A percentile compares a stretch with the other conserved stretches of the same genome.
Evolutionary conservation across 2,329 filamentous ascomycete genomes (phyloP).

Genomic region (Fonsecaea multimorphosa): DNA sequence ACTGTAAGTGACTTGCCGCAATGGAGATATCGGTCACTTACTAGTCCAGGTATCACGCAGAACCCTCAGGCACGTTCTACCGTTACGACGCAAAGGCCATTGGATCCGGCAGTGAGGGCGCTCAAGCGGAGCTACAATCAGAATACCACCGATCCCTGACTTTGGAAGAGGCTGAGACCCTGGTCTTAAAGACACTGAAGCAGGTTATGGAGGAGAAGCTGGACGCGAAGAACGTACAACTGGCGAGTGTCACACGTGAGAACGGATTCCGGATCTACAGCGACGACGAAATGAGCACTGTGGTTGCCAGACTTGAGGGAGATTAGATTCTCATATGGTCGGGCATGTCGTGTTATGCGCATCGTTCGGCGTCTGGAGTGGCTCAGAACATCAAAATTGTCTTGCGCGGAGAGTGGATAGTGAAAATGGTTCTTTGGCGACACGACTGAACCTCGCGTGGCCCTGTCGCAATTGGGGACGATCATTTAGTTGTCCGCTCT

Average conservation of each 20-base stretch:
- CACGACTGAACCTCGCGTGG: neutral
- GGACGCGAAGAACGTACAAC: constrained; percentile 96
- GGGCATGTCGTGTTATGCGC: constrained; percentile 23
- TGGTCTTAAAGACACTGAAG: constrained; percentile 97
- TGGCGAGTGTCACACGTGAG: constrained; percentile 96
- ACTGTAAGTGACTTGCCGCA: constrained; percentile 62
- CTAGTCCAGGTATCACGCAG: constrained; percentile 78
- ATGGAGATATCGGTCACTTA: constrained; percentile 8
- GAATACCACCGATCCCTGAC: constrained; percentile 99
- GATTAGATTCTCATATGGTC: constrained; percentile 43
- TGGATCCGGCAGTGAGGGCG: constrained; percentile 94
- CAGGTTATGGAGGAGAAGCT: constrained; percentile 99
- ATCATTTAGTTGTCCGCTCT: neutral
- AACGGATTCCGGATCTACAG: constrained; percentile 98
- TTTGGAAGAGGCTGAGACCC: constrained; percentile 87
- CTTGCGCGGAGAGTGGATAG: neutral
- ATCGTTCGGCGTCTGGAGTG: constrained; percentile 33
- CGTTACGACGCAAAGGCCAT: constrained; percentile 99
- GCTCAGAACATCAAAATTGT: constrained; percentile 17
- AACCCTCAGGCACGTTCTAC: constrained; percentile 98
- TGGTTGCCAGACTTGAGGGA: constrained; percentile 72
- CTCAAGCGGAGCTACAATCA: constrained; percentile 96
- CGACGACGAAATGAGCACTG: constrained; percentile 93
- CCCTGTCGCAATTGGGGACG: neutral
- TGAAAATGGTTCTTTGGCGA: neutral